Percentiles rank a stretch among this genome's conserved stretches.
Evolutionary conservation across 2,329 filamentous ascomycete species (phyloP).

Genomic region (Amauroascus niger): DNA sequence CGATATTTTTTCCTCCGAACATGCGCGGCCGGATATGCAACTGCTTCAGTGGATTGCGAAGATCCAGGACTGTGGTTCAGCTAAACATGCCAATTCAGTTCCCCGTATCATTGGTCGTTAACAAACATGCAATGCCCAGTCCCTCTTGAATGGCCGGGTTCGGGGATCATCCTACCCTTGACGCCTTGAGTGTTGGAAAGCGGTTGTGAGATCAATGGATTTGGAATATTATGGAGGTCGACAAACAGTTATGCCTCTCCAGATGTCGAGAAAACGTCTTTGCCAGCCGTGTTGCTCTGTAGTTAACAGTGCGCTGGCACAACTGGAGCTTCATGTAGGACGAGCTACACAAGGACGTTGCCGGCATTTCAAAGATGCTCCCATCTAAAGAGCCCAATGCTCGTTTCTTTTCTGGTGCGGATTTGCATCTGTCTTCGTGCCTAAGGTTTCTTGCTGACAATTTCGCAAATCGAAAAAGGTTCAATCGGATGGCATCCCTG

Average conservation of each 20-base stretch:
- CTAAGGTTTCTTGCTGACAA: not conserved
- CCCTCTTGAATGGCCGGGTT: not conserved
- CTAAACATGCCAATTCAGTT: not conserved
- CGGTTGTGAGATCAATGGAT: no score
- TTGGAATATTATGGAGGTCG: no score
- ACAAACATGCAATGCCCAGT: not conserved
- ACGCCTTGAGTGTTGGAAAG: no score
- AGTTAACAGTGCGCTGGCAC: no score
- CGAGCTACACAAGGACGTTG: no score
- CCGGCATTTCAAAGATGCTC: no score
- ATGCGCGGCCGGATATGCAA: not conserved
- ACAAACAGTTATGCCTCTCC: no score
- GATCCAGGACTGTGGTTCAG: constrained; percentile 9
- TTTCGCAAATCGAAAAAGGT: not conserved
- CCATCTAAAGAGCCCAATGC: not conserved
- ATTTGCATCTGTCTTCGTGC: not conserved
- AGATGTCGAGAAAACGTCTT: no score
- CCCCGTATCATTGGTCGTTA: not conserved
- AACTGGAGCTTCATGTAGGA: no score
- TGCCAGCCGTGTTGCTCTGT: no score
- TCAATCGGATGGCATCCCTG: not conserved
- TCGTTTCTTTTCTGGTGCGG: not conserved
- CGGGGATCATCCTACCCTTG: not conserved
- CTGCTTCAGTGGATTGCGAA: not conserved
- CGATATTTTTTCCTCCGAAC: not conserved